Conservation (phyloP, 2,329 filamentous ascomycete species). For the Emmonsia crescens region DNA sequence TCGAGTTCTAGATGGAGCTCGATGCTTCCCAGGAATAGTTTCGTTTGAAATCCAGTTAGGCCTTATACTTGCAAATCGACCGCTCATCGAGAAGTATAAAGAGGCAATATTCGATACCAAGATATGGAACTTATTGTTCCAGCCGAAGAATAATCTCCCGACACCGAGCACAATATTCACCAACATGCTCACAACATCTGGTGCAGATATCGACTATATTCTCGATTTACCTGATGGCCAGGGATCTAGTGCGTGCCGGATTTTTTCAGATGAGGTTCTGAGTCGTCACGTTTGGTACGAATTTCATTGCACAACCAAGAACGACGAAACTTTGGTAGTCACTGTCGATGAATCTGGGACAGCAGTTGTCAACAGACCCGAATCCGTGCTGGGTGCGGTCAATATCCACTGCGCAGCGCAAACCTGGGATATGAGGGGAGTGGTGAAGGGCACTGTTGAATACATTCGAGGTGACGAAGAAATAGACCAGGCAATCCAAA, state of each 20-base stretch:
- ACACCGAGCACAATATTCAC: constrained; percentile 26
- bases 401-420: constrained; percentile 30
- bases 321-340: constrained; percentile 23
- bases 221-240: constrained; percentile 23
- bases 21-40: constrained; percentile 26
- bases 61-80: constrained; percentile 19
- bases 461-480: constrained; percentile 18
- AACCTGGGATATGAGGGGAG: constrained; percentile 31
- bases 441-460: constrained; percentile 20
- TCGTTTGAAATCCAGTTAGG: constrained; percentile 30
- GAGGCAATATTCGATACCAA: constrained; percentile 13
- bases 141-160: constrained; percentile 18
- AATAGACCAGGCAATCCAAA: constrained; percentile 20
- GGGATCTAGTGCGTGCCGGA: constrained; percentile 8
- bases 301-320: constrained; percentile 28
- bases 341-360: constrained; percentile 24
- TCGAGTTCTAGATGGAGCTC: constrained; percentile 24
- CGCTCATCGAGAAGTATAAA: constrained; percentile 16
- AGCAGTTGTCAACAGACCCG: constrained; percentile 19
- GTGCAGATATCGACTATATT: constrained; percentile 30
- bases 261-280: constrained; percentile 17
- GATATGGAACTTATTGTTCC: constrained; percentile 25
- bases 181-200: constrained; percentile 29
- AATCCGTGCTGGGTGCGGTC: constrained; percentile 22
- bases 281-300: constrained; percentile 24